These are phyloP conservation scores for Neurospora sp. DNA, from an alignment of 495 filamentous ascomycete genomes.

Conservation along the genomic window DNA sequence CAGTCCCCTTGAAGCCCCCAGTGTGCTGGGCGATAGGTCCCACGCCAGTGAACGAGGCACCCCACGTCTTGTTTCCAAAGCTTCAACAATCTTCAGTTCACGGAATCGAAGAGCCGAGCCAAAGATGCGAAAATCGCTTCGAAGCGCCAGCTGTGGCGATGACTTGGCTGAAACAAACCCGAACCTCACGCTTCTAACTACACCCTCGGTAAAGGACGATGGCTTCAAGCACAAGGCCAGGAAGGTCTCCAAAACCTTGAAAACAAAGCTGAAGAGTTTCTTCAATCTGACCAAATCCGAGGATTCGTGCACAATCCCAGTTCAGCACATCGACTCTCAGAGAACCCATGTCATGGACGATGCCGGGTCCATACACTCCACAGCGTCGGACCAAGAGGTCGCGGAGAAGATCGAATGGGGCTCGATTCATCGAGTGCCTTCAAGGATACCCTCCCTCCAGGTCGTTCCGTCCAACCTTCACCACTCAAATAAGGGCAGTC, in stretches of 20 bases:
- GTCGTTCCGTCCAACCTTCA: slow-evolving; percentile 28
- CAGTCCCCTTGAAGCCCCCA: background rate
- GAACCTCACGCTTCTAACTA: slow-evolving; percentile 14
- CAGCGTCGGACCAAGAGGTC: background rate
- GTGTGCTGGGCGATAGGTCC: slow-evolving; percentile 1
- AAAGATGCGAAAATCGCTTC: slow-evolving; percentile 50
- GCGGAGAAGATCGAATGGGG: slow-evolving; percentile 13
- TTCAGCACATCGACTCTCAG: slow-evolving; percentile 41
- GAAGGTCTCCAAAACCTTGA: slow-evolving; percentile 51
- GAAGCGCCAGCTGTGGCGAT: slow-evolving; percentile 33
- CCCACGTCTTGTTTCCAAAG: slow-evolving; percentile 23
- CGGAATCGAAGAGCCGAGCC: slow-evolving; percentile 33
- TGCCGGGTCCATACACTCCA: slow-evolving; percentile 5
- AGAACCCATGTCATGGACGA: slow-evolving; percentile 34
- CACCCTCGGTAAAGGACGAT: slow-evolving; percentile 14
- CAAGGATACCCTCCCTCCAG: slow-evolving; percentile 31
- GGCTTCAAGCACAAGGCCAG: slow-evolving; percentile 44
- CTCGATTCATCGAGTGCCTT: slow-evolving; percentile 30
- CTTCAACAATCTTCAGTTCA: slow-evolving; percentile 38
- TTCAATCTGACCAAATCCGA: slow-evolving; percentile 40
- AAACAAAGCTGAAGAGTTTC: slow-evolving; percentile 49
- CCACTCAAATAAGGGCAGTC: slow-evolving; percentile 38
- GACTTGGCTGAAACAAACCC: slow-evolving; percentile 1
- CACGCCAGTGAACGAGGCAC: background rate
- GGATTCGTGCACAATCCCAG: slow-evolving; percentile 28